Evolutionary conservation across 495 filamentous ascomycete genomes (phyloP), one percentile per base, ranked within the genome.

Genomic region (Talaromyces adpressus): DNA sequence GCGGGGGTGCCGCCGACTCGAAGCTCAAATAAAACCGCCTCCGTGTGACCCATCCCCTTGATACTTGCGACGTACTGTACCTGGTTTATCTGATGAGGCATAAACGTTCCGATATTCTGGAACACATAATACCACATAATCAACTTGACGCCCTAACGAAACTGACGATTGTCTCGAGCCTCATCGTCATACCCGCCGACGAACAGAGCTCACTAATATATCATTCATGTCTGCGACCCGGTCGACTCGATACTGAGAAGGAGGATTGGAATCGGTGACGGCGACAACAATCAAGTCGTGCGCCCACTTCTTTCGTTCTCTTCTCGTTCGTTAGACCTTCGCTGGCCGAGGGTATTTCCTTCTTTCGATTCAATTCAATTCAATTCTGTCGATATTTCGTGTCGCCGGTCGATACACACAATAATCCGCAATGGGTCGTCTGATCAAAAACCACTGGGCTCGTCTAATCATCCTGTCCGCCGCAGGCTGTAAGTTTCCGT

Each of bases 371-470:
- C 27, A 9, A 39, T 39, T 54, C 25, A 8, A 18, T 29, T 56
- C 23, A 6, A 29, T 14, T 29, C 27, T 53, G 18, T 23, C n/a
- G 6, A 20, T 58, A 12, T 4, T 18, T 20, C 29, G 27, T 36
- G 29, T 58, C 27, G 27, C 56, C 56, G 30, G 56, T 56, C 56
- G 56, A 58, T 58, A 36, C 29, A 36, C 29, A 57, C 18, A 25
- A n/a, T 58, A 25, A 58, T 36, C 14, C 29, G 22, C 70, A 69
- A 98, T 98, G 94, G 94, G 94, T 74, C 91, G 87, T 71, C 86
- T 98, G 66, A 98, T 98, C 80, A 98, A 97, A 81, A 98, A 98
- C 81, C 94, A 98, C 80, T 96, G 93, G 91, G 95, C 91, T 59
- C 86, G 94, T 57, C 86, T 97, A 67, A 92, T 97, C 70, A 84